Evolutionary conservation across 768 basidiomycete species (phyloP).

Genomic region (Agrocybe praecox): DNA sequence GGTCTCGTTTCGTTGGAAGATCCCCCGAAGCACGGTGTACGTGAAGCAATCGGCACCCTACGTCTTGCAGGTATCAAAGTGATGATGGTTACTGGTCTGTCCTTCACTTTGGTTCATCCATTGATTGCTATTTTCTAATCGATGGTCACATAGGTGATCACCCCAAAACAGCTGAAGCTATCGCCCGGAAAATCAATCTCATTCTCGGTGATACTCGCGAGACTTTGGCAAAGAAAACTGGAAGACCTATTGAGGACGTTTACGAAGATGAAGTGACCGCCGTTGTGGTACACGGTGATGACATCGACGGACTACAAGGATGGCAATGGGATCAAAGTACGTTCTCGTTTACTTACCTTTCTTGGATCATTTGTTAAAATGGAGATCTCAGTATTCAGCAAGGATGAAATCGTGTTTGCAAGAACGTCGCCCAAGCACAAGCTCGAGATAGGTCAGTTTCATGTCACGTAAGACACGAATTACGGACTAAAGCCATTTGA

Average conservation of each 20-base stretch:
- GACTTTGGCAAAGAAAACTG: slow-evolving; percentile 58
- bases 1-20: slow-evolving; percentile 71
- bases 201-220: slow-evolving; percentile 69
- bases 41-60: slow-evolving; percentile 71
- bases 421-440: slow-evolving; percentile 75
- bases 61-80: slow-evolving; percentile 74
- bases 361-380: background rate
- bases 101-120: background rate
- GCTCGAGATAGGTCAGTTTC: slow-evolving; percentile 61
- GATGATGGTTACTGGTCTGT: slow-evolving; percentile 72
- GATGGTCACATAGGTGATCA: slow-evolving; percentile 50
- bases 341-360: slow-evolving; percentile 17
- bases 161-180: slow-evolving; percentile 74
- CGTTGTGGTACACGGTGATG: slow-evolving; percentile 69
- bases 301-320: slow-evolving; percentile 64
- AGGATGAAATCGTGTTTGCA: slow-evolving; percentile 73
- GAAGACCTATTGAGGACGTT: slow-evolving; percentile 54
- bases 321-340: slow-evolving; percentile 78
- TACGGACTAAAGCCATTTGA: background rate
- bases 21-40: slow-evolving; percentile 71
- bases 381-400: slow-evolving; percentile 56
- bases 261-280: slow-evolving; percentile 72
- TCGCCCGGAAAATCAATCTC: slow-evolving; percentile 72
- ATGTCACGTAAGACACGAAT: background rate
- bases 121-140: background rate